Percentiles rank a stretch among this genome's conserved stretches.
Conservation (phyloP, 2,329 filamentous ascomycete genomes). For the Ophiostoma tasmaniense region DNA sequence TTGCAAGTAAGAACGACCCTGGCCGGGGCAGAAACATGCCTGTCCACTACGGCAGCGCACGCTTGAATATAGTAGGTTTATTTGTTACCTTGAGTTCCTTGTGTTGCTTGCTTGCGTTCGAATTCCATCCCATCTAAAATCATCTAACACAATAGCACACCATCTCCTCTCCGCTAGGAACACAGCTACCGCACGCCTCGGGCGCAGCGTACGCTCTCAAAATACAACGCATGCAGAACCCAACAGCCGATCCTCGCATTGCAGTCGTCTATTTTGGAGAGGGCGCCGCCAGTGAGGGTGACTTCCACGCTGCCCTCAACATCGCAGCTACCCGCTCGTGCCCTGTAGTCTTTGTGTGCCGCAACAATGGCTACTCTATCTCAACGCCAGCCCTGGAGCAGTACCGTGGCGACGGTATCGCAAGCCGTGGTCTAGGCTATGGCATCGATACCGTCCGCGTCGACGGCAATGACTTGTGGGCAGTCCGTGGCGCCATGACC, state of each 20-base stretch:
- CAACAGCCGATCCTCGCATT: slow-evolving; percentile 50
- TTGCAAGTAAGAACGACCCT: slow-evolving; percentile 73
- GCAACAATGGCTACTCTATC: slow-evolving; percentile 79
- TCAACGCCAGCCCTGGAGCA: slow-evolving; percentile 72
- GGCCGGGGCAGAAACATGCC: slow-evolving; percentile 92
- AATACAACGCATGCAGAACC: slow-evolving; percentile 58
- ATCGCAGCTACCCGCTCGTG: slow-evolving; percentile 70
- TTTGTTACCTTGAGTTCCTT: neutral
- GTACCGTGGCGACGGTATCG: slow-evolving; percentile 75
- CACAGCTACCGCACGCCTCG: slow-evolving; percentile 70
- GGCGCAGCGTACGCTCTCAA: slow-evolving; percentile 75
- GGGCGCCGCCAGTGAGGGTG: slow-evolving; percentile 71
- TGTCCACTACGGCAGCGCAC: slow-evolving; percentile 82
- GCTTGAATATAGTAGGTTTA: slow-evolving; percentile 66
- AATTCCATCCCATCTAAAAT: too few species aligned
- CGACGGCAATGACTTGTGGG: slow-evolving; percentile 75
- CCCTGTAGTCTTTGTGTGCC: slow-evolving; percentile 69
- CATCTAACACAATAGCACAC: slow-evolving; percentile 46
- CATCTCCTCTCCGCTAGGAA: slow-evolving; percentile 68
- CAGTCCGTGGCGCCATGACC: slow-evolving; percentile 60
- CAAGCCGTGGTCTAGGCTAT: slow-evolving; percentile 66
- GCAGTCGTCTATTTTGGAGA: slow-evolving; percentile 75
- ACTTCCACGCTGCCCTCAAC: slow-evolving; percentile 75
- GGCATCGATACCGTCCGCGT: slow-evolving; percentile 78
- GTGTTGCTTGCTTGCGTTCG: neutral